Conservation (phyloP, 75 land plant species). For the Isoetes taiwanensis region DNA sequence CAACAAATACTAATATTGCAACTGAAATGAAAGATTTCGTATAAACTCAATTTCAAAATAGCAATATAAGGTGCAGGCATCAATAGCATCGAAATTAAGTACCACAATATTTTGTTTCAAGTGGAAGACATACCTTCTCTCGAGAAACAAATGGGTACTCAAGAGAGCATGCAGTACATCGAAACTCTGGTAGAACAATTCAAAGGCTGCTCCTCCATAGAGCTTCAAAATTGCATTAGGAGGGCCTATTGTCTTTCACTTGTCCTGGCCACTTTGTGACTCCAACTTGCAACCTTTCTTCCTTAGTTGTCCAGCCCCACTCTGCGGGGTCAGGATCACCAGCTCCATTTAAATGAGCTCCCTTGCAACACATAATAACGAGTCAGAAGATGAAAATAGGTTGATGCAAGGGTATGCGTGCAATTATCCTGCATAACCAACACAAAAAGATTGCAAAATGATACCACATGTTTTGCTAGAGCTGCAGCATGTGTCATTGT, state of each 20-base stretch:
- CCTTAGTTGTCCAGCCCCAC: slow-evolving; percentile 76
- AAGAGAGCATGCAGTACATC: slow-evolving; percentile 80
- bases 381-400: not conserved
- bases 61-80: too few relatives aligned
- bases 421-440: too few relatives aligned
- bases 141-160: slow-evolving; percentile 84
- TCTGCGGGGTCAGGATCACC: slow-evolving; percentile 81
- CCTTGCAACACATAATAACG: slow-evolving; percentile 35
- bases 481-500: slow-evolving; percentile 73
- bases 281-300: slow-evolving; percentile 72
- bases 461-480: slow-evolving; percentile 74
- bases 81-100: too few relatives aligned
- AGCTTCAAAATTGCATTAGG: slow-evolving; percentile 61
- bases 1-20: too few relatives aligned
- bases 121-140: slow-evolving; percentile 58
- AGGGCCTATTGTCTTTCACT: slow-evolving; percentile 40
- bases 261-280: slow-evolving; percentile 81
- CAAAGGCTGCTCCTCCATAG: slow-evolving; percentile 95
- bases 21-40: too few relatives aligned
- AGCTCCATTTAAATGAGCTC: slow-evolving; percentile 70
- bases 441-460: too few relatives aligned
- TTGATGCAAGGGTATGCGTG: not conserved
- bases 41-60: too few relatives aligned
- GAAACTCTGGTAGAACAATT: slow-evolving; percentile 82
- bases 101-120: too few relatives aligned